Base-by-base conservation (phyloP, 345 rosid genomes). In the Noccaea bulbosa region DNA sequence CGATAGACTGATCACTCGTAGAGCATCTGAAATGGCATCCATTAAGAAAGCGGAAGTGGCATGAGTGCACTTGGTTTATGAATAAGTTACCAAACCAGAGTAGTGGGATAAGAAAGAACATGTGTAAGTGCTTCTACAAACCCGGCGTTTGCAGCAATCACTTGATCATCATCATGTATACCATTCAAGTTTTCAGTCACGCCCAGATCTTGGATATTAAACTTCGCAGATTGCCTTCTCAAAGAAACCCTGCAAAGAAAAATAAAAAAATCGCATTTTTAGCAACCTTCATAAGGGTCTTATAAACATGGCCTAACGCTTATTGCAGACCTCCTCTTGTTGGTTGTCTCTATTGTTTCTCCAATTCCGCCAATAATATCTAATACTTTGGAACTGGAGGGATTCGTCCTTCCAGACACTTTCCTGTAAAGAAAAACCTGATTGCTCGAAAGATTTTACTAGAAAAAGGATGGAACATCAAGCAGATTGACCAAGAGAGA, bases 91-190 rank as follows among this genome's bases (percentile, higher is more conserved):
- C 66, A 68, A 38, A 54, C 56, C 44, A 61, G 56, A 34, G 17
- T 46, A 52, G 11, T 51, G 72, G 53, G 46, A 41, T 58, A 11
- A 32, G 40, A 34, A 10, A 22, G 12, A 57, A 22, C 53, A 35
- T 39, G 39, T 39, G 22, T 20, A 20, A 52, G 27, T 53, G 68
- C 62, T 61, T 40, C 47, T 51, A 65, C 73, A 59, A 50, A 87
- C 92, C 92, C 72, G 32, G 66, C 68, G 58, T 67, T 70, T 11
- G 76, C 79, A 62, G 62, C 48, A 44, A 60, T 49, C 71, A 60
- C 77, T 67, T 72, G 65, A 58, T 65, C 44, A 65, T 65, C 44
- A 65, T 69, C 63, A 65, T 59, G 63, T 48, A 34, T 48, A 22
- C 51, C 68, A 43, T 53, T 43, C 24, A 50, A 64, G 52, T 60